These are phyloP conservation scores for Eurotiales sp. DNA, from an alignment of 2,329 filamentous ascomycete species.

Conservation along the genomic window DNA sequence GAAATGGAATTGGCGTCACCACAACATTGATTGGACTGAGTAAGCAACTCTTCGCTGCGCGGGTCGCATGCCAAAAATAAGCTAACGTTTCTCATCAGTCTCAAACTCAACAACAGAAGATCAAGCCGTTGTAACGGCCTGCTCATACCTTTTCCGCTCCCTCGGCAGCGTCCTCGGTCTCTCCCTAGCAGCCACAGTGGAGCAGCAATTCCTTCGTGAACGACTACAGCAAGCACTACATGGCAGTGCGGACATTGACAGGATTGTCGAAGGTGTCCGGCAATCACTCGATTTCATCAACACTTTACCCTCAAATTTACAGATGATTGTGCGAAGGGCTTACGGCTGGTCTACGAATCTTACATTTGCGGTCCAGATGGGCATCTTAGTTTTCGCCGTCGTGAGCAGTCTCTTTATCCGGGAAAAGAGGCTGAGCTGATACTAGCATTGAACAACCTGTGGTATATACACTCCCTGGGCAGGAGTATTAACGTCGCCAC, in stretches of 20 bases:
- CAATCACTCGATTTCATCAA: conserved; percentile 60
- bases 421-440: conserved; percentile 45
- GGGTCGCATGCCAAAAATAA: no score
- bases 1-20: conserved; percentile 61
- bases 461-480: no score
- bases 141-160: conserved; percentile 75
- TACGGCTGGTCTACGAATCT: conserved; percentile 58
- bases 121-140: conserved; percentile 71
- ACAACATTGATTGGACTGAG: conserved; percentile 66
- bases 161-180: conserved; percentile 64
- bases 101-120: conserved; percentile 65
- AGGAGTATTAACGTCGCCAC: no score
- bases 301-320: conserved; percentile 51
- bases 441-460: no score
- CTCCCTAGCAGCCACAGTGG: conserved; percentile 65
- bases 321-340: conserved; percentile 59
- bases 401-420: conserved; percentile 50
- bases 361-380: conserved; percentile 50
- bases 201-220: conserved; percentile 53
- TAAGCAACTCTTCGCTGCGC: conserved; percentile 26
- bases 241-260: conserved; percentile 56
- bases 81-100: conserved; percentile 44
- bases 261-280: conserved; percentile 66
- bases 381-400: conserved; percentile 48
- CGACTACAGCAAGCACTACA: conserved; percentile 53